phyloP scores from a whole-genome alignment of 495 filamentous ascomycete species.

The Penicillium diatomitis region DNA sequence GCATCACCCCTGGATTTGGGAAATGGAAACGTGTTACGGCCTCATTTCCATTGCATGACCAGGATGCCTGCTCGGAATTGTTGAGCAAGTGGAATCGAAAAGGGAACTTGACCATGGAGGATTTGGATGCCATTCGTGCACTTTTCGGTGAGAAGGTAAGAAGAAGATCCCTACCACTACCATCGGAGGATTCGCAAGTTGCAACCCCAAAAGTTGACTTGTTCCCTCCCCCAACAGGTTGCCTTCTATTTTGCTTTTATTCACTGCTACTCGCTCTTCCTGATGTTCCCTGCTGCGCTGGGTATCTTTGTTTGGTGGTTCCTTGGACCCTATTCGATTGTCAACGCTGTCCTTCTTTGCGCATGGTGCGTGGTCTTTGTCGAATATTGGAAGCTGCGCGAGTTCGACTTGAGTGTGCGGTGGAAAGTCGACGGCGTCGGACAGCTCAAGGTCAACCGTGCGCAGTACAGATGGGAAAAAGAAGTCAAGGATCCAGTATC shows the following conservation, averaged over 20 bases:
- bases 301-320: slow-evolving; percentile 70
- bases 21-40: slow-evolving; percentile 76
- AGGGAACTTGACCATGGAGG: slow-evolving; percentile 59
- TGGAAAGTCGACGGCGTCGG: slow-evolving; percentile 87
- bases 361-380: slow-evolving; percentile 85
- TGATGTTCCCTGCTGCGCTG: slow-evolving; percentile 71
- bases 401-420: slow-evolving; percentile 78
- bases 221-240: slow-evolving; percentile 32
- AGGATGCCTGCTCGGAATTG: slow-evolving; percentile 74
- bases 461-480: slow-evolving; percentile 69
- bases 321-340: slow-evolving; percentile 70
- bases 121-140: slow-evolving; percentile 74
- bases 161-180: not conserved
- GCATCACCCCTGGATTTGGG: slow-evolving; percentile 70
- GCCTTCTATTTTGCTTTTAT: slow-evolving; percentile 96
- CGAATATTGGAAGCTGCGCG: slow-evolving; percentile 94
- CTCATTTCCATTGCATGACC: slow-evolving; percentile 86
- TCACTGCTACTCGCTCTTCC: slow-evolving; percentile 78
- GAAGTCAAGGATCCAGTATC: slow-evolving; percentile 71
- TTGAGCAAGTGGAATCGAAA: slow-evolving; percentile 75
- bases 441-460: slow-evolving; percentile 65
- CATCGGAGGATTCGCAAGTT: too few relatives aligned
- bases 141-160: slow-evolving; percentile 76
- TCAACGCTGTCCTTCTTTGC: slow-evolving; percentile 67
- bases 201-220: too few relatives aligned